These are phyloP conservation scores for Monilinia polystroma DNA, from an alignment of 2,329 filamentous ascomycete genomes.

Conservation along the genomic window DNA sequence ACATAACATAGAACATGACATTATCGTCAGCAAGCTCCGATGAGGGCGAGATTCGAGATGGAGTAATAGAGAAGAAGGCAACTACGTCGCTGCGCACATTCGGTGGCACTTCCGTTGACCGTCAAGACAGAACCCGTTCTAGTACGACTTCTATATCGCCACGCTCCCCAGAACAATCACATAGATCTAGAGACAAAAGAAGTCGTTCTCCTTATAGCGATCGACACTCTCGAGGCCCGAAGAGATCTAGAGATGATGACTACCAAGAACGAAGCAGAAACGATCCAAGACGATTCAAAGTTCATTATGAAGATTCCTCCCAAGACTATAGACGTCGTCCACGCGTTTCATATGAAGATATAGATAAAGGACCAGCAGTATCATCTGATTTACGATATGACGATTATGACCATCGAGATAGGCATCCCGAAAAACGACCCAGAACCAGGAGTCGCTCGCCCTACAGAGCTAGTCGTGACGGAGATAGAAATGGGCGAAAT, in stretches of 20 bases:
- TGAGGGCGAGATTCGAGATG: conserved; percentile 84
- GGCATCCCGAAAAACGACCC: conserved; percentile 52
- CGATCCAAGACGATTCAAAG: conserved; percentile 60
- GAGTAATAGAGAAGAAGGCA: conserved; percentile 85
- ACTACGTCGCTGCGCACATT: conserved; percentile 76
- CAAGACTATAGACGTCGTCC: conserved; percentile 49
- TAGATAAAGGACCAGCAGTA: conserved; percentile 46
- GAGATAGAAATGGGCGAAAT: conserved; percentile 30
- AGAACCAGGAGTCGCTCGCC: conserved; percentile 54
- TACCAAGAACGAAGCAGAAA: conserved; percentile 49
- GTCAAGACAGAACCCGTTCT: conserved; percentile 73
- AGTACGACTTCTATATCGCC: conserved; percentile 41
- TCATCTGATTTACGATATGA: conserved; percentile 46
- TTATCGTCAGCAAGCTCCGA: conserved; percentile 65
- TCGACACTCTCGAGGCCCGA: conserved; percentile 53
- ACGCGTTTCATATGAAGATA: conserved; percentile 55
- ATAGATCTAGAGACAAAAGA: conserved; percentile 48
- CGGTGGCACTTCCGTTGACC: conserved; percentile 86
- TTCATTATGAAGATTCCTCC: conserved; percentile 58
- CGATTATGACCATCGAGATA: conserved; percentile 54
- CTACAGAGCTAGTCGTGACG: conserved; percentile 42
- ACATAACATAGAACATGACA: conserved; percentile 44
- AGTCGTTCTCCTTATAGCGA: conserved; percentile 55
- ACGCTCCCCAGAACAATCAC: conserved; percentile 41
- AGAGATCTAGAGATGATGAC: conserved; percentile 64